Evolutionary conservation across 2,329 filamentous ascomycete species (phyloP).

Genomic region (Epichloe gansuensis): DNA sequence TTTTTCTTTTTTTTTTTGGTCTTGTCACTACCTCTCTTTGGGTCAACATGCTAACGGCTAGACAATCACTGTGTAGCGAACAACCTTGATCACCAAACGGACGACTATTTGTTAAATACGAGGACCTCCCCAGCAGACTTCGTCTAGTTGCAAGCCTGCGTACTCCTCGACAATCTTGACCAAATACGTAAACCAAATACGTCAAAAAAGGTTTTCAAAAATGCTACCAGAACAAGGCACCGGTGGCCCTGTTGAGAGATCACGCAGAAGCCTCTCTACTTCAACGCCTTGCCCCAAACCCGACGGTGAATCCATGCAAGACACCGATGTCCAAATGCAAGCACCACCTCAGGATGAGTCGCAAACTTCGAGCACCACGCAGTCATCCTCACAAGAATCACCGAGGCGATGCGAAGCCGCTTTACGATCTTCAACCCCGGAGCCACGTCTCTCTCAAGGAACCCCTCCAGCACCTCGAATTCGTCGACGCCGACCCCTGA

Average conservation of each 20-base stretch:
- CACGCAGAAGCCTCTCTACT: slow-evolving; percentile 23
- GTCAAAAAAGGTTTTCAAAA: not conserved
- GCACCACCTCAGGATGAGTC: slow-evolving; percentile 22
- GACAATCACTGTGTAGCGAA: not conserved
- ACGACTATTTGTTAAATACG: not conserved
- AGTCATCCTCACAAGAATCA: slow-evolving; percentile 25
- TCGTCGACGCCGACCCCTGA: slow-evolving; percentile 18
- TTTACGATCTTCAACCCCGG: slow-evolving; percentile 17
- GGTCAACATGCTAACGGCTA: not conserved
- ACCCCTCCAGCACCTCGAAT: slow-evolving; percentile 23
- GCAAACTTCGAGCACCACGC: slow-evolving; percentile 17
- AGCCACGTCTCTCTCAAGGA: slow-evolving; percentile 22
- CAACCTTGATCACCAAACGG: not conserved
- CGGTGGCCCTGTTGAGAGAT: slow-evolving; percentile 26
- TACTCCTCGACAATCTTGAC: not conserved
- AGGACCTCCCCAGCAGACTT: not conserved
- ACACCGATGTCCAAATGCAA: slow-evolving; percentile 27
- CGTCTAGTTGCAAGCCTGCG: not conserved
- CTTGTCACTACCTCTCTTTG: not conserved
- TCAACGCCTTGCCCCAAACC: slow-evolving; percentile 31
- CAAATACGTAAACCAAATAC: not conserved
- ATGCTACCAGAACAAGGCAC: slow-evolving; percentile 37
- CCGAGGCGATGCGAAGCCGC: slow-evolving; percentile 25
- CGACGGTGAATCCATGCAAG: slow-evolving; percentile 31
- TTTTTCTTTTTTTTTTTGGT: not conserved